These are phyloP conservation scores for Capronia coronata DNA, from an alignment of 2,329 filamentous ascomycete species.

Conservation along the genomic window DNA sequence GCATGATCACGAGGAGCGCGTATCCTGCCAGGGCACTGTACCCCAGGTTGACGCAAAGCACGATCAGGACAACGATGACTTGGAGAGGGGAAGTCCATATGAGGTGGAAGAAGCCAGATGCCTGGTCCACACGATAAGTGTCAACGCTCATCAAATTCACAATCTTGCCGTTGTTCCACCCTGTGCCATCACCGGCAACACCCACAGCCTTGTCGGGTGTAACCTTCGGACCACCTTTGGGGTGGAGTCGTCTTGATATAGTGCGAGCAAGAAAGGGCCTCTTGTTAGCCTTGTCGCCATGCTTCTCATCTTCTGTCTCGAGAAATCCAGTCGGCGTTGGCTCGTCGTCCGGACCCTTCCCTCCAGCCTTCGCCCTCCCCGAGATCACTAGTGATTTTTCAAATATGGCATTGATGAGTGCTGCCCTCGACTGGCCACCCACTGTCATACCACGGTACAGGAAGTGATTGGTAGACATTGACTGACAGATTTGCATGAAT, in stretches of 20 bases:
- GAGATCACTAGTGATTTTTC: conserved; percentile 89
- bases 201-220: conserved; percentile 42
- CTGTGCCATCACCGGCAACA: conserved; percentile 62
- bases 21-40: conserved; percentile 90
- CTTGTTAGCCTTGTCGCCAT: conserved; percentile 35
- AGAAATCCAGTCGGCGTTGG: conserved; percentile 47
- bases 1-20: conserved; percentile 67
- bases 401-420: conserved; percentile 79
- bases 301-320: conserved; percentile 39
- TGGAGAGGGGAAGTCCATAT: conserved; percentile 79
- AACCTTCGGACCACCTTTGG: conserved; percentile 32
- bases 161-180: conserved; percentile 89
- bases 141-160: conserved; percentile 93
- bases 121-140: conserved; percentile 85
- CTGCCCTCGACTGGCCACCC: conserved; percentile 73
- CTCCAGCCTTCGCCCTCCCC: conserved; percentile 78
- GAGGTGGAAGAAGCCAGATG: conserved; percentile 82
- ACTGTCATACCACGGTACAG: conserved; percentile 89
- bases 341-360: conserved; percentile 46
- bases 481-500: conserved; percentile 76
- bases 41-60: conserved; percentile 78
- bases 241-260: conserved; percentile 39
- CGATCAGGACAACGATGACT: conserved; percentile 67
- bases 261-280: conserved; percentile 20
- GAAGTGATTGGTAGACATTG: conserved; percentile 78